phyloP scores from a whole-genome alignment of 805 yeast genomes.

The Cyberlindnera mississippiensis region DNA sequence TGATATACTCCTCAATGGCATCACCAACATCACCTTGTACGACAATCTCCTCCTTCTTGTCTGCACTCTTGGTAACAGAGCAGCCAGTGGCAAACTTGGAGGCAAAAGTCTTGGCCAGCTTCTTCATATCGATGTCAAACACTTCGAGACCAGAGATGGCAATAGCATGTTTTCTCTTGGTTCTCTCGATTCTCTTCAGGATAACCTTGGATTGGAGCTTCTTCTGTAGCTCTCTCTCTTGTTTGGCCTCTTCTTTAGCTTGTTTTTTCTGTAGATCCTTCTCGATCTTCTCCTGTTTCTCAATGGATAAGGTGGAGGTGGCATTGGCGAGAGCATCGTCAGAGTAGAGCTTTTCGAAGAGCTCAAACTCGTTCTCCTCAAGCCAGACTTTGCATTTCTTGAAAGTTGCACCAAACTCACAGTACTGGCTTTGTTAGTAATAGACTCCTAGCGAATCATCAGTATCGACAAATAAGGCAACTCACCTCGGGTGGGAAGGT shows the following conservation, averaged over 20 bases:
- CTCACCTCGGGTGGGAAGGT: slow-evolving; percentile 69
- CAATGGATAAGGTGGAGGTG: slow-evolving; percentile 59
- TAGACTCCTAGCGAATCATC: background rate
- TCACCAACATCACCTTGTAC: slow-evolving; percentile 96
- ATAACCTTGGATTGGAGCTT: slow-evolving; percentile 75
- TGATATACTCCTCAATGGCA: slow-evolving; percentile 77
- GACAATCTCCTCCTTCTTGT: slow-evolving; percentile 86
- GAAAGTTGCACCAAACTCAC: slow-evolving; percentile 84
- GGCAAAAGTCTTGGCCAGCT: slow-evolving; percentile 86
- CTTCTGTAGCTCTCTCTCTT: slow-evolving; percentile 77
- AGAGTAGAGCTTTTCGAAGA: slow-evolving; percentile 58
- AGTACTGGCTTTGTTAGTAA: slow-evolving; percentile 42
- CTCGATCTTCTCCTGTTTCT: slow-evolving; percentile 77
- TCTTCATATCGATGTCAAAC: slow-evolving; percentile 84
- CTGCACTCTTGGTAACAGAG: slow-evolving; percentile 82
- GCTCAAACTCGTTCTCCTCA: slow-evolving; percentile 49
- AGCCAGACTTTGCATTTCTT: slow-evolving; percentile 86
- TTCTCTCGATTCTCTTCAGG: slow-evolving; percentile 84
- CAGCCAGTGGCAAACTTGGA: slow-evolving; percentile 96
- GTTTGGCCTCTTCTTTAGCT: slow-evolving; percentile 79
- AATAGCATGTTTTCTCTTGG: slow-evolving; percentile 82
- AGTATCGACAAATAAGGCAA: background rate
- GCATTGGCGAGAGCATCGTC: slow-evolving; percentile 54
- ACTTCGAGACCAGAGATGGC: slow-evolving; percentile 87
- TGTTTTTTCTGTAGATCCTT: slow-evolving; percentile 82